These are phyloP conservation scores for Pharnaceum exiguum DNA, from an alignment of 148 eudicot genomes.

Conservation along the genomic window DNA sequence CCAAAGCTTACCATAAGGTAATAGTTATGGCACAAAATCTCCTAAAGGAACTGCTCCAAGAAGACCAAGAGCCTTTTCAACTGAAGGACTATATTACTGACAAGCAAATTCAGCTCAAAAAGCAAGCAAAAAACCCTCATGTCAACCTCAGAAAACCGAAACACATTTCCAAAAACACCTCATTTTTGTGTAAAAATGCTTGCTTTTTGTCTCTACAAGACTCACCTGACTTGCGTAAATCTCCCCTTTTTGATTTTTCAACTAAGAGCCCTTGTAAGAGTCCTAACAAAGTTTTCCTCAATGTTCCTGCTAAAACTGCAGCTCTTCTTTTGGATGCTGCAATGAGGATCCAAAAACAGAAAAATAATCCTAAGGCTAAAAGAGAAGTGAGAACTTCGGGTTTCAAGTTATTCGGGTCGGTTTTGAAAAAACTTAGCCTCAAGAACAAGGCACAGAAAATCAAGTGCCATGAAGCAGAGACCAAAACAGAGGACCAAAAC, in stretches of 20 bases:
- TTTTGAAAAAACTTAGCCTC: conserved; percentile 39
- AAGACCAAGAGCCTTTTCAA: conserved; percentile 90
- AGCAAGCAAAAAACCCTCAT: conserved; percentile 15
- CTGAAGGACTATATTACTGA: conserved; percentile 51
- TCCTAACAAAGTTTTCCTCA: conserved; percentile 44
- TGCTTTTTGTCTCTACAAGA: conserved; percentile 55
- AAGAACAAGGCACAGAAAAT: conserved; percentile 27
- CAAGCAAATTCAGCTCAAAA: conserved; percentile 36
- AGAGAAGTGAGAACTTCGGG: conserved; percentile 26
- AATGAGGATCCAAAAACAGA: conserved; percentile 47
- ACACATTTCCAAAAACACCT: conserved; percentile 20
- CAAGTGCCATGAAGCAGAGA: conserved; percentile 5
- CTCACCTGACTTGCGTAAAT: conserved; percentile 56
- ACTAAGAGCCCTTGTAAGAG: conserved; percentile 29
- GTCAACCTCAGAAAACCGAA: conserved; percentile 34
- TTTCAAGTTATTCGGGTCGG: conserved; percentile 53
- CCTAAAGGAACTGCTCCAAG: conserved; percentile 61
- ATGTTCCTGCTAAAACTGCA: conserved; percentile 68
- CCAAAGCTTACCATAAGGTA: neutral
- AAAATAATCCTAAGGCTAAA: conserved; percentile 37
- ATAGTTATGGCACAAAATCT: conserved; percentile 46
- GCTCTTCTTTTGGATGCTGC: conserved; percentile 73
- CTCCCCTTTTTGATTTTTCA: conserved; percentile 47
- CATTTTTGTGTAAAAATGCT: conserved; percentile 47
- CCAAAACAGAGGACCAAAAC: neutral